Percentiles rank a stretch among this genome's conserved stretches.
Evolutionary conservation across 331 rosid species (phyloP).

Genomic region (Rosa hybrid): DNA sequence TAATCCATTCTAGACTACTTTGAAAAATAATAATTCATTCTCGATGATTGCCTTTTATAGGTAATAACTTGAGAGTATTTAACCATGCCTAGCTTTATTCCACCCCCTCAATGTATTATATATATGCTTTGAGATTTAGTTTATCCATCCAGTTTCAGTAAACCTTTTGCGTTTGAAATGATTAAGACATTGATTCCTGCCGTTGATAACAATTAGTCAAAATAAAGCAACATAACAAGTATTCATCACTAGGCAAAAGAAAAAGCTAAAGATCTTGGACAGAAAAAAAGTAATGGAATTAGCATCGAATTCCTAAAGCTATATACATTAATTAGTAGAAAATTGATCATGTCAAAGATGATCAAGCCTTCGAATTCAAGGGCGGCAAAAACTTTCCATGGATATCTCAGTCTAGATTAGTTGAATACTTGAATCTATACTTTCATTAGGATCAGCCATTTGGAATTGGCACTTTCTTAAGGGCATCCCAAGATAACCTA

Average conservation of each 20-base stretch:
- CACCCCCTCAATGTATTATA: neutral
- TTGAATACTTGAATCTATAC: conserved; percentile 27
- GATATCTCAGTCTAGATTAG: conserved; percentile 18
- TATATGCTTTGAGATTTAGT: conserved; percentile 2
- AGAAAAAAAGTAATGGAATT: conserved; percentile 24
- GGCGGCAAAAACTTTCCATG: conserved; percentile 15
- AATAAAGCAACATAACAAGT: conserved; percentile 16
- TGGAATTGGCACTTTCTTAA: conserved; percentile 16
- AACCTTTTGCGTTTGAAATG: conserved; percentile 5
- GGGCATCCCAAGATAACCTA: conserved; percentile 29
- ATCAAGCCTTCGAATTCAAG: conserved; percentile 17
- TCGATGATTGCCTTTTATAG: neutral
- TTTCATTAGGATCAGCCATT: conserved; percentile 17
- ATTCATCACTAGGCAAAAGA: conserved; percentile 14
- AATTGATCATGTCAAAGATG: conserved; percentile 17
- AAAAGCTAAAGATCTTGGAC: conserved; percentile 10
- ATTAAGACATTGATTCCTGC: conserved; percentile 35
- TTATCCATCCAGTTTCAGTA: conserved; percentile 12
- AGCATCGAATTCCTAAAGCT: conserved; percentile 35
- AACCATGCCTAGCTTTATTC: conserved; percentile 13
- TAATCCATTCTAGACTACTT: neutral
- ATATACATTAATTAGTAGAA: neutral
- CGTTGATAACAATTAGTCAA: conserved; percentile 33
- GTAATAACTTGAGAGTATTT: neutral
- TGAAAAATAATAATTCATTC: conserved; percentile 4